Base-by-base conservation (phyloP, 164 flowering plant species). In the Buxus sempervirens region DNA sequence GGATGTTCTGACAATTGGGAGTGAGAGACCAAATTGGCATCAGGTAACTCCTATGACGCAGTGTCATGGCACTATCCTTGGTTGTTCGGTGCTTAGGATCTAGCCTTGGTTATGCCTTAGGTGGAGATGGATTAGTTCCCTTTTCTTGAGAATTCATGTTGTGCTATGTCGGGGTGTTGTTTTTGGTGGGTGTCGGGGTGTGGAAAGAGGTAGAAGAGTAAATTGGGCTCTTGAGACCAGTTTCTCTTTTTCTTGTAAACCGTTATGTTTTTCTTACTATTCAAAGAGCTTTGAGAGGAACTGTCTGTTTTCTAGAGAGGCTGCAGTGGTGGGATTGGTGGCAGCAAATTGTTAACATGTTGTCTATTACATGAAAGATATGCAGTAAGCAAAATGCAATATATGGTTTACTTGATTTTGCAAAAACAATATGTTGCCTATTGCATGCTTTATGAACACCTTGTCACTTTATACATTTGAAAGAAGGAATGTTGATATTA, bases 21-120 rank as follows among this genome's bases (percentile, higher is more conserved):
- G 76, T 55, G 96, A 91, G 61, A 80, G 91, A 59, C 86, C 91
- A 12, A 78, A 72, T 57, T 94, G 98, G 98, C 95, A 82, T 36
- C 81, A 77, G 73, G 90, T 75, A 56, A 67, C 91, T 64, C 87
- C 95, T 5, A 89, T 94, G 98, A 88, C 92, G 16, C 73, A 76
- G 60, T 91, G 97, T 72, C 78, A 75, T 26, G 98, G 98, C 61
- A 85, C 89, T 49, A 82, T 94, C 65, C 81, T 82, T 69, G 97
- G 98, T 18, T 91, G 96, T 71, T 74, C 98, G 24, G 77, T 77
- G 72, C 76, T 95, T 77, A 89, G 81, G 71, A 85, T 91, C 66
- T 90, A 86, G 88, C 58, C 56, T 24, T 64, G 60, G 5, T n/a
- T 59, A 1, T 28, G 56, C 51, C 19, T 41, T 58, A 45, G 16